Conservation (phyloP, 164 flowering plant species). For the Sextonia rubra region DNA sequence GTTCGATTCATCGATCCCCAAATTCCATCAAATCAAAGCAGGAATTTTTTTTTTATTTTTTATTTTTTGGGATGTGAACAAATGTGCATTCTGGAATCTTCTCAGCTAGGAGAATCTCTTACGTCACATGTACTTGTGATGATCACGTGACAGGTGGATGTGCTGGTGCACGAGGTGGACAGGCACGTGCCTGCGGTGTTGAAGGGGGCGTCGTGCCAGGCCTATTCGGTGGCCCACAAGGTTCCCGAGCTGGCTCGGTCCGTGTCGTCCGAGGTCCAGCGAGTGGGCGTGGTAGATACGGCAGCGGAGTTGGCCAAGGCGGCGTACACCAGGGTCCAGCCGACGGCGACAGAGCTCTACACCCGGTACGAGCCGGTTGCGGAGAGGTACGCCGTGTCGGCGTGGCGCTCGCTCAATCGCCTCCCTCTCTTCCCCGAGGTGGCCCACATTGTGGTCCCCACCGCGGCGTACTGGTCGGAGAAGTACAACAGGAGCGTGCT, state of each 20-base stretch:
- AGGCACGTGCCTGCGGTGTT: slow-evolving; percentile 55
- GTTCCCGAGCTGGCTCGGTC: slow-evolving; percentile 54
- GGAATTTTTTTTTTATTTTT: too few relatives aligned
- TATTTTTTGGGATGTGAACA: too few relatives aligned
- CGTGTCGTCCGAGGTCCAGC: slow-evolving; percentile 59
- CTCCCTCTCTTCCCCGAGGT: slow-evolving; percentile 73
- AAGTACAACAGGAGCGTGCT: slow-evolving; percentile 60
- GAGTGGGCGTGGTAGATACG: slow-evolving; percentile 47
- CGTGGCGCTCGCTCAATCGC: slow-evolving; percentile 56
- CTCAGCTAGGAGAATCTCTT: too few relatives aligned
- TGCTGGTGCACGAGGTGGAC: slow-evolving; percentile 45
- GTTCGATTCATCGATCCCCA: too few relatives aligned
- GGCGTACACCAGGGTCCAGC: slow-evolving; percentile 49
- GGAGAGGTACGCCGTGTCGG: slow-evolving; percentile 60
- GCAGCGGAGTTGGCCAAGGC: slow-evolving; percentile 40
- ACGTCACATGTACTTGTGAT: not conserved
- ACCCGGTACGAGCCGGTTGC: slow-evolving; percentile 65
- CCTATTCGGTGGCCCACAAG: slow-evolving; percentile 39
- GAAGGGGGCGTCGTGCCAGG: slow-evolving; percentile 52
- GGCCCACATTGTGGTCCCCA: slow-evolving; percentile 58
- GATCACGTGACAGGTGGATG: slow-evolving; percentile 52
- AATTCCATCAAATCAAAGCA: too few relatives aligned
- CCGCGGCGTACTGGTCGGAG: slow-evolving; percentile 62
- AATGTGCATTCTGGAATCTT: too few relatives aligned
- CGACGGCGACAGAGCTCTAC: slow-evolving; percentile 53